Base-by-base conservation (phyloP, 352 stramenopile genomes). In the Phytophthora hibernalis region DNA sequence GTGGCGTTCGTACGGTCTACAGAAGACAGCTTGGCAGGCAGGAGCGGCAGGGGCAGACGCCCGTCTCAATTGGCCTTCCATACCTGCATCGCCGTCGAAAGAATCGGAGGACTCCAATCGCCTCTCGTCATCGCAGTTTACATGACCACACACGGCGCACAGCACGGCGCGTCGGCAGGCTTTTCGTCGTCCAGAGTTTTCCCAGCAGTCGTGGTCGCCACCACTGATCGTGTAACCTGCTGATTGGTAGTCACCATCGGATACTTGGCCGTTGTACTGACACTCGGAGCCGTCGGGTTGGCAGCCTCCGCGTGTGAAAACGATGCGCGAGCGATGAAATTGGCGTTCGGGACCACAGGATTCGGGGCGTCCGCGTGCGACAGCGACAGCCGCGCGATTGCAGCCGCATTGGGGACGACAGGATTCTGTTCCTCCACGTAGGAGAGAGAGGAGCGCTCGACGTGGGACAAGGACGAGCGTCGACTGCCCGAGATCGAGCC, bases 191-290 rank as follows among this genome's bases (percentile, higher is more conserved):
- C 51, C 54, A 61, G 40, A 26, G 58, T 66, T 55, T 79, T 80
- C 22, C 24, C 38, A 35, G 49, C 47, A 28, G 48, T 50, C 28
- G 48, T 53, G 12, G 50, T 54, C 6, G 64, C 22, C 18, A 66
- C 61, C 3, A 66, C 51, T 28, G 77, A 71, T 48, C 77, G 61
- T 44, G 62, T 69, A 26, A 93, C 72, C 50, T 76, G 79, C 64
- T 93, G 83, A 63, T 93, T 81, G 3, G 79, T 90, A 70, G 85
- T 93, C 48, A 93, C 70, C 83, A 93, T 91, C 13, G 85, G 85
- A 68, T 91, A 93, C 68, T 85, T 85, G 37, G 55, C 65, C 54
- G 82, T 79, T 20, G 69, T 62, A 42, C 67, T 76, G 15, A 82
- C 76, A 58, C 78, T 90, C 11, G 83, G 76, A n/a, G 83, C 72